phyloP scores from a whole-genome alignment of 169 alveolate genomes.

The Cyclospora cayetanensis region DNA sequence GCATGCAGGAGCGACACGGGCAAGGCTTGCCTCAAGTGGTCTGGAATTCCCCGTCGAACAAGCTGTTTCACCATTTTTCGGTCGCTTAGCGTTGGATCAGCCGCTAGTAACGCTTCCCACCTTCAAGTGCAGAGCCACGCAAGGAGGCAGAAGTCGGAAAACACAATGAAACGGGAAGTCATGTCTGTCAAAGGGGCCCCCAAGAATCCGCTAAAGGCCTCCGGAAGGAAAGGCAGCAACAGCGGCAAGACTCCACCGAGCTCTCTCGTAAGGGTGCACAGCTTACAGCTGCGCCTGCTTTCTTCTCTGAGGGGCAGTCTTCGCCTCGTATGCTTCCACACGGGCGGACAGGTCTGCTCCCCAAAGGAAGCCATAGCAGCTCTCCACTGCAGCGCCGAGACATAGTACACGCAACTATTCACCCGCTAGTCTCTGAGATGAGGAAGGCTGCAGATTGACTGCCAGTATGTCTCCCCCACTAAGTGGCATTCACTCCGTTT shows the following conservation, averaged over 20 bases:
- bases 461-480: too few species aligned
- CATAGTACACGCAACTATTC: not conserved
- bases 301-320: conserved; percentile 10
- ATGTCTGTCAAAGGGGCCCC: too few species aligned
- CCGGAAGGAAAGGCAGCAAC: too few species aligned
- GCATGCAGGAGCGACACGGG: too few species aligned
- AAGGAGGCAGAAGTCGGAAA: not conserved
- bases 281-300: conserved; percentile 36
- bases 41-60: conserved; percentile 63
- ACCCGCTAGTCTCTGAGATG: too few species aligned
- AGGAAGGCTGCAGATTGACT: too few species aligned
- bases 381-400: not conserved
- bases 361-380: conserved; percentile 25
- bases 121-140: conserved; percentile 47
- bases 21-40: conserved; percentile 63
- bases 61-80: conserved; percentile 32
- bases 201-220: too few species aligned
- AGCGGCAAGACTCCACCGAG: too few species aligned
- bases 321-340: conserved; percentile 23
- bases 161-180: not conserved
- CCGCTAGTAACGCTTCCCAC: conserved; percentile 49
- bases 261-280: too few species aligned
- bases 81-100: conserved; percentile 31
- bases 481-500: too few species aligned
- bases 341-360: conserved; percentile 36